Evolutionary conservation across 2,329 filamentous ascomycete species (phyloP).

Genomic region (Biscogniauxia marginata): DNA sequence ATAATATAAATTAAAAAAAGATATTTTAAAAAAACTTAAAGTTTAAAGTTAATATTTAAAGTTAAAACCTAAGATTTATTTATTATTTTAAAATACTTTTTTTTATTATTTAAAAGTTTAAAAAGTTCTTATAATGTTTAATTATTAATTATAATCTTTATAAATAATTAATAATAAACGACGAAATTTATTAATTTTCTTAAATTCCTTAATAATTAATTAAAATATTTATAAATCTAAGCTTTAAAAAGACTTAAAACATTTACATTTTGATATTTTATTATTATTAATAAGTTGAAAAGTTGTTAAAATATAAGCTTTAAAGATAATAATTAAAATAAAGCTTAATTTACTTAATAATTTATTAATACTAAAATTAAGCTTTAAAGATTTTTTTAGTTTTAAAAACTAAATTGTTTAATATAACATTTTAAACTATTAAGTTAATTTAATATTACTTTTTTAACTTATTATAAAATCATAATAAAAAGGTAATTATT

Average conservation of each 20-base stretch:
- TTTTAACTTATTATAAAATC: not conserved
- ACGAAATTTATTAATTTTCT: not conserved
- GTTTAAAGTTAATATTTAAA: not conserved
- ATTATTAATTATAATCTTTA: constrained; percentile 1
- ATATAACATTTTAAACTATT: not conserved
- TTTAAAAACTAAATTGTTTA: not conserved
- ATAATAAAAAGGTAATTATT: not conserved
- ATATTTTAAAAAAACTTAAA: not conserved
- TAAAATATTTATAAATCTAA: not conserved
- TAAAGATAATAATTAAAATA: too few species aligned
- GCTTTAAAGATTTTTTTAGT: constrained; percentile 1
- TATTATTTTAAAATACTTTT: not conserved
- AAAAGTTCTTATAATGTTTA: not conserved
- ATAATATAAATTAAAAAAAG: not conserved
- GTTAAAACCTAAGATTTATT: not conserved
- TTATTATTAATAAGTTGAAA: too few species aligned
- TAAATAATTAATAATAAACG: not conserved
- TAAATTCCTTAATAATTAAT: not conserved
- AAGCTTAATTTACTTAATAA: not conserved
- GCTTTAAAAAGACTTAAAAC: not conserved
- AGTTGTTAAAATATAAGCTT: too few species aligned
- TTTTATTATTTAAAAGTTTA: not conserved
- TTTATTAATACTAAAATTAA: not conserved
- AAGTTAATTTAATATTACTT: not conserved
- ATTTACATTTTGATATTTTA: not conserved